Percentiles rank a stretch among this genome's conserved stretches.
These are phyloP conservation scores for Sordariomycetes sp. DNA, from an alignment of 2,329 filamentous ascomycete genomes.

Conservation along the genomic window DNA sequence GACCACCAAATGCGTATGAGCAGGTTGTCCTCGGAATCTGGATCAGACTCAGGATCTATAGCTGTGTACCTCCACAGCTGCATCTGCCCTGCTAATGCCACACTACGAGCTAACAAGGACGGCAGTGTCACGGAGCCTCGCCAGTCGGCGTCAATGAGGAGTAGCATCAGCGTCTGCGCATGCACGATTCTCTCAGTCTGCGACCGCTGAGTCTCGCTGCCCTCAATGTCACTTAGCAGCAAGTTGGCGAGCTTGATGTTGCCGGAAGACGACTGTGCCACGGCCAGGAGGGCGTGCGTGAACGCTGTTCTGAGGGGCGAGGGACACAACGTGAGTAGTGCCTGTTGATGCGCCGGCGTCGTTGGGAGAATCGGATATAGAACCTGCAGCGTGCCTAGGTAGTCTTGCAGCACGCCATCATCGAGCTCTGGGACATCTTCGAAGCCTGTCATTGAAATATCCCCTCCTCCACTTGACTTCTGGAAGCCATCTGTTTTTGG, in stretches of 20 bases:
- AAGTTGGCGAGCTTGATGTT: slow-evolving; percentile 35
- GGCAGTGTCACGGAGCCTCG: slow-evolving; percentile 34
- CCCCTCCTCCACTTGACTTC: slow-evolving; percentile 21
- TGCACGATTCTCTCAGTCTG: slow-evolving; percentile 43
- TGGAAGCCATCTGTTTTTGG: slow-evolving; percentile 28
- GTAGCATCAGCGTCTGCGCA: slow-evolving; percentile 57
- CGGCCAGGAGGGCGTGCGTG: slow-evolving; percentile 50
- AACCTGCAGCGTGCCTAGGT: slow-evolving; percentile 56
- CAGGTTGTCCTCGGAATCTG: slow-evolving; percentile 53
- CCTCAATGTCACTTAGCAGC: slow-evolving; percentile 44
- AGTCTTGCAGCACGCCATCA: slow-evolving; percentile 39
- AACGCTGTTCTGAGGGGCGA: slow-evolving; percentile 53
- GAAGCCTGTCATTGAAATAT: slow-evolving; percentile 22
- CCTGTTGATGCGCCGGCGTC: slow-evolving; percentile 44
- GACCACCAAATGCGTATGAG: slow-evolving; percentile 63
- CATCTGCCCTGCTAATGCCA: slow-evolving; percentile 56
- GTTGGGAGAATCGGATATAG: slow-evolving; percentile 57
- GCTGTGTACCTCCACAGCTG: slow-evolving; percentile 38
- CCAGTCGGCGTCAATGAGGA: slow-evolving; percentile 56
- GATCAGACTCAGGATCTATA: slow-evolving; percentile 39
- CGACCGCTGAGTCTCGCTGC: slow-evolving; percentile 25
- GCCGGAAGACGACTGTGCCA: slow-evolving; percentile 29
- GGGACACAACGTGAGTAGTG: slow-evolving; percentile 47
- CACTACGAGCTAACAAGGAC: slow-evolving; percentile 53
- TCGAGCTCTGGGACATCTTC: slow-evolving; percentile 27